These are phyloP conservation scores for Fusarium sp. DNA, from an alignment of 2,329 filamentous ascomycete genomes.

Conservation along the genomic window DNA sequence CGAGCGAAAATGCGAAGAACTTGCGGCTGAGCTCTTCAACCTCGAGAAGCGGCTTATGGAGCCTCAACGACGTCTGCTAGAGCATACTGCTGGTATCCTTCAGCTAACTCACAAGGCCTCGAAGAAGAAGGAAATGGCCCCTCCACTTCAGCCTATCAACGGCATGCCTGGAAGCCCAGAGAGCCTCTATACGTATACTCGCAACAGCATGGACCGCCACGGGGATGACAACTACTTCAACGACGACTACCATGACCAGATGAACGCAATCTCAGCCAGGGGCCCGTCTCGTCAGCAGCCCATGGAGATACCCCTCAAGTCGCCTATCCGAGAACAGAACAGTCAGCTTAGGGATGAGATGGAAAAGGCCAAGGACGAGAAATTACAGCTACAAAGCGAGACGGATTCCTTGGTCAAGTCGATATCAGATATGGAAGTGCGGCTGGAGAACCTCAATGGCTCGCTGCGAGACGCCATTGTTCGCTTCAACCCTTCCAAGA, in stretches of 20 bases:
- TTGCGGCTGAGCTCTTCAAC: conserved; percentile 81
- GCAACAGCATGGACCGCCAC: conserved; percentile 64
- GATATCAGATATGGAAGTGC: conserved; percentile 69
- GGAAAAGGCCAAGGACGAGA: conserved; percentile 58
- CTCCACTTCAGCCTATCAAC: conserved; percentile 55
- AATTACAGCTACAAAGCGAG: conserved; percentile 49
- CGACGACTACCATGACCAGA: conserved; percentile 74
- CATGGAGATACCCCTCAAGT: conserved; percentile 68
- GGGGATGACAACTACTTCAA: conserved; percentile 74
- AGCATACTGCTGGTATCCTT: conserved; percentile 92
- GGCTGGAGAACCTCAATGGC: conserved; percentile 72
- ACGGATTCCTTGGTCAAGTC: conserved; percentile 53
- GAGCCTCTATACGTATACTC: conserved; percentile 75
- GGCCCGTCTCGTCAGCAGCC: conserved; percentile 52
- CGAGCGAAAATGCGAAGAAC: conserved; percentile 83
- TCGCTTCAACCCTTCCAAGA: conserved; percentile 66
- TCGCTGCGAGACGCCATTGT: conserved; percentile 74
- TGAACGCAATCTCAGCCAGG: conserved; percentile 56
- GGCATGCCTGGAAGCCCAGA: conserved; percentile 79
- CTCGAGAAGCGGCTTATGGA: conserved; percentile 80
- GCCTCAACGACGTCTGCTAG: conserved; percentile 77
- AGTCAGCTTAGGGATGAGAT: conserved; percentile 60
- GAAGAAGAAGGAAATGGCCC: conserved; percentile 58
- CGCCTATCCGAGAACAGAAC: conserved; percentile 63
- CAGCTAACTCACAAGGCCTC: conserved; percentile 86